Base-by-base conservation (phyloP, 306 rosid genomes). In the Cyamopsis tetragonoloba region DNA sequence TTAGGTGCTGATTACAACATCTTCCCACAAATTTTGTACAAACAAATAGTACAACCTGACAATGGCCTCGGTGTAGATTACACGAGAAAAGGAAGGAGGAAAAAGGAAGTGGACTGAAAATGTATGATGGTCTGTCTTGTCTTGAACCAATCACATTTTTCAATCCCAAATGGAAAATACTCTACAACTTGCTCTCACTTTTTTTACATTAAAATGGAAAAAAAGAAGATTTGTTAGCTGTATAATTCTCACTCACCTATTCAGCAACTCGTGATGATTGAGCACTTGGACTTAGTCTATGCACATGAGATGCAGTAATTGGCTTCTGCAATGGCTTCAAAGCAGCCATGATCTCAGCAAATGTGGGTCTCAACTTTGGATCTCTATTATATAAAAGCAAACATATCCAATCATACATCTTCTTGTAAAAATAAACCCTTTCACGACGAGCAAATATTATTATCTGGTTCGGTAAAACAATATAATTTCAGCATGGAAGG, bases 261-360 rank as follows among this genome's bases (percentile, higher is more conserved):
- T 86, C 82, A 49, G 80, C 67, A 73, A 55, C 77, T 67, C 76
- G 43, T 6, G 88, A 73, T 53, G 77, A 76, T 59, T 71, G 95
- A 56, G 66, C 54, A 70, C 63, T 66, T 30, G 86, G 77, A 70
- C 63, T 66, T 30, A 85, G 77, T 82, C 95, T 83, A 3, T 75
- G 82, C 75, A 63, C 84, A 73, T 81, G 96, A 53, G 96, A 78
- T 62, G 78, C 61, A 24, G 57, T 75, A 41, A 85, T 53, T 10
- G 99, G 92, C 95, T 83, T 95, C 84, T 95, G 99, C 82, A 95
- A 80, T 20, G 92, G 99, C 85, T 88, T 95, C 79, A 95, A 76
- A 31, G 89, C 81, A 1, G 96, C 97, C 97, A 95, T 85, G 85
- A 95, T 90, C 81, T 95, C 96, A 9, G 92, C 70, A 85, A 95